phyloP scores from a whole-genome alignment of 2,329 filamentous ascomycete species.

The Plenodomus lindquistii region DNA sequence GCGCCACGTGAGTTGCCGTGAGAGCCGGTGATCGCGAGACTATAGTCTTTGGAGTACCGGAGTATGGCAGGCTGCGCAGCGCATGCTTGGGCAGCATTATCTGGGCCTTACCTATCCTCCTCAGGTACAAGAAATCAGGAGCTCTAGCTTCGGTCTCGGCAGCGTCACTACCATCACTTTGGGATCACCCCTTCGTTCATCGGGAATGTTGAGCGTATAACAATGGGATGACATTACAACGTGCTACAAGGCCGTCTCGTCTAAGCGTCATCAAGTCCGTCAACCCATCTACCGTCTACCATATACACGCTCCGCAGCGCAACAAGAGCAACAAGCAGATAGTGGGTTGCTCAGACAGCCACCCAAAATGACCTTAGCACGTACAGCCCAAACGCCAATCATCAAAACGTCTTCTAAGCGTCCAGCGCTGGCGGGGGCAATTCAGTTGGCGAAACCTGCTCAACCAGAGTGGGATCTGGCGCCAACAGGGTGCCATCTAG shows the following conservation, averaged over 20 bases:
- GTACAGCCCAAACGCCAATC: neutral
- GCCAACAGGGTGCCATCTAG: slow-evolving; percentile 2
- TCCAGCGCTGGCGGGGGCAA: slow-evolving; percentile 16
- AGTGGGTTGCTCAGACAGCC: slow-evolving; percentile 3
- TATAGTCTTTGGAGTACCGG: too few relatives aligned
- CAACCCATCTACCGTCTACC: neutral
- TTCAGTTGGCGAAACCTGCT: slow-evolving; percentile 6
- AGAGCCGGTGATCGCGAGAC: too few relatives aligned
- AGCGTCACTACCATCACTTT: too few relatives aligned
- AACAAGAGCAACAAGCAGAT: neutral
- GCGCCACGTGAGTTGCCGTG: too few relatives aligned
- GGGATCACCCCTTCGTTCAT: too few relatives aligned
- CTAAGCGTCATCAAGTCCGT: neutral
- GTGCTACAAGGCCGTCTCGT: neutral
- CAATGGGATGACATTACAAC: neutral
- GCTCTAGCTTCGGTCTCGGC: too few relatives aligned
- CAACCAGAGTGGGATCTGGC: slow-evolving; percentile 4
- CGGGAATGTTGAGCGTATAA: neutral
- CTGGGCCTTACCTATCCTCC: too few relatives aligned
- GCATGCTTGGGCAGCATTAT: too few relatives aligned
- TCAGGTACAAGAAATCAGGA: too few relatives aligned
- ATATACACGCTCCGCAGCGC: neutral
- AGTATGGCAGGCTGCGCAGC: too few relatives aligned
- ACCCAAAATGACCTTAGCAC: neutral
- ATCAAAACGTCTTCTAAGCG: slow-evolving; percentile 1